Evolutionary conservation across 2,329 filamentous ascomycete species (phyloP).

Genomic region (Trichothecium sympodiale): DNA sequence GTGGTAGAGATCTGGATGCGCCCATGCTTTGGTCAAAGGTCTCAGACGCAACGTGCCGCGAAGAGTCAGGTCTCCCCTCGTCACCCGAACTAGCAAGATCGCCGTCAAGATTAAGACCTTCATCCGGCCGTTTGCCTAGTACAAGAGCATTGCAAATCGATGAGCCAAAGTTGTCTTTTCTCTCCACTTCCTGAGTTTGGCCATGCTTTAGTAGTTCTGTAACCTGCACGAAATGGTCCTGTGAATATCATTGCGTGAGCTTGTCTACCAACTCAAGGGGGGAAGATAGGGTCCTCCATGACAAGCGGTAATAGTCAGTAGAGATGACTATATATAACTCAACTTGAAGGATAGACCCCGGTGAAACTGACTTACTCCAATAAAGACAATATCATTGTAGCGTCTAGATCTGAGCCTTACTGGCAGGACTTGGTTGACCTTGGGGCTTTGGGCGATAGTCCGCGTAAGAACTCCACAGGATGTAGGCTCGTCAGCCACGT

Average conservation of each 20-base stretch:
- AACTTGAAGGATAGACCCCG: too few species aligned
- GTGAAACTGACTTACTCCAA: slow-evolving; percentile 50
- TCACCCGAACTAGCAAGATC: not conserved
- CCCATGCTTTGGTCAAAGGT: not conserved
- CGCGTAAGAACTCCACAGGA: slow-evolving; percentile 63
- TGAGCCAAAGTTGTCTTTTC: slow-evolving; percentile 67
- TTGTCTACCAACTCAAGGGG: too few species aligned
- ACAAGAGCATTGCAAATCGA: slow-evolving; percentile 71
- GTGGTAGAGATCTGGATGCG: slow-evolving; percentile 37
- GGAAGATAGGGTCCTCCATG: not conserved
- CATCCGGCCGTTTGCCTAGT: slow-evolving; percentile 42
- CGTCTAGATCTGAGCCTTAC: slow-evolving; percentile 60
- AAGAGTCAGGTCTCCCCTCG: too few species aligned
- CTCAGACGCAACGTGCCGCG: too few species aligned
- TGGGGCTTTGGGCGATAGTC: slow-evolving; percentile 66
- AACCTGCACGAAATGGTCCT: slow-evolving; percentile 73
- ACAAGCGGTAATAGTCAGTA: slow-evolving; percentile 1
- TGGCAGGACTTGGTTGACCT: slow-evolving; percentile 66
- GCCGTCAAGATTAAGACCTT: not conserved
- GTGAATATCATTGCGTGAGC: not conserved
- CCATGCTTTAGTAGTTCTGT: slow-evolving; percentile 61
- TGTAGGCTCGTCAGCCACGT: slow-evolving; percentile 25
- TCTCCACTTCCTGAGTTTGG: slow-evolving; percentile 63
- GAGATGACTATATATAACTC: too few species aligned
- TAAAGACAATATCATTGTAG: slow-evolving; percentile 74